Evolutionary conservation across 805 yeast species (phyloP).

Genomic region (Candida qinlingensis): DNA sequence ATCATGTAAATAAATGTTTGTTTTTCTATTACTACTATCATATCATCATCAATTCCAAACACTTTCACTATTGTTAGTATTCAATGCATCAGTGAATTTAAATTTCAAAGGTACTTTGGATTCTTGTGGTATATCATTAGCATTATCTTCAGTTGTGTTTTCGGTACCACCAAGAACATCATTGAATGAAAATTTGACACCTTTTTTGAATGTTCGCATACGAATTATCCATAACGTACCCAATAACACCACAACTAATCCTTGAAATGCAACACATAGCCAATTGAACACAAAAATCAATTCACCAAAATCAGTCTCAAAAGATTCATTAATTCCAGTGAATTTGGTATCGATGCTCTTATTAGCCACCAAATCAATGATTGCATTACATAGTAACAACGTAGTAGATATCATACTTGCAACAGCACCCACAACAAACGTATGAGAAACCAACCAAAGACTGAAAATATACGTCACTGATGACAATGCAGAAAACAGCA

Average conservation of each 20-base stretch:
- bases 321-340: not conserved
- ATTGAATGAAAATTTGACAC: slow-evolving; percentile 3
- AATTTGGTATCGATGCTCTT: not conserved
- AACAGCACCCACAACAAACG: slow-evolving; percentile 3
- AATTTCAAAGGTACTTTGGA: not conserved
- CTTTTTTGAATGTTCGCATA: slow-evolving; percentile 2
- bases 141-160: too few relatives aligned
- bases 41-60: too few relatives aligned
- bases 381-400: slow-evolving; percentile 2
- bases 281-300: slow-evolving; percentile 4
- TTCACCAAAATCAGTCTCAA: slow-evolving; percentile 3
- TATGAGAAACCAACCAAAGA: slow-evolving; percentile 1
- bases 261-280: slow-evolving; percentile 6
- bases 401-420: slow-evolving; percentile 4
- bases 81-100: not conserved
- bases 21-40: too few relatives aligned
- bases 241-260: slow-evolving; percentile 2
- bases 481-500: not conserved
- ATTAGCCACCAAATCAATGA: slow-evolving; percentile 1
- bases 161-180: not conserved
- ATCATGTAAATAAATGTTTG: not conserved
- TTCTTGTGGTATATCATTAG: not conserved
- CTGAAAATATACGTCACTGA: slow-evolving; percentile 3
- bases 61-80: too few relatives aligned
- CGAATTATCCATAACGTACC: not conserved